Evolutionary conservation across 345 rosid genomes (phyloP).

Genomic region (Syzygium grande): DNA sequence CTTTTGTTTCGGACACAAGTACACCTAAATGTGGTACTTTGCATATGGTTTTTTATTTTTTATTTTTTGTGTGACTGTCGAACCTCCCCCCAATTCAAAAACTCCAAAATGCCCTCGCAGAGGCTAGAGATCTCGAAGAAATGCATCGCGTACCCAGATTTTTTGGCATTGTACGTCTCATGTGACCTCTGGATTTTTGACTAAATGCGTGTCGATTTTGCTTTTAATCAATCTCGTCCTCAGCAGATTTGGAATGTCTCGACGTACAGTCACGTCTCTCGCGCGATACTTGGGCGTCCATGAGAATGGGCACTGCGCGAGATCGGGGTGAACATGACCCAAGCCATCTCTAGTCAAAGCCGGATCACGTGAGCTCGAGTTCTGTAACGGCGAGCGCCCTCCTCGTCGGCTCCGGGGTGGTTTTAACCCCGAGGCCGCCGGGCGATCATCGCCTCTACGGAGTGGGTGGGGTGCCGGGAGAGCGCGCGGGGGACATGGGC

Average conservation of each 20-base stretch:
- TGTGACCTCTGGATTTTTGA: background rate
- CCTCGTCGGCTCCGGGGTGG: background rate
- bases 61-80: background rate
- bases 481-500: fast-evolving
- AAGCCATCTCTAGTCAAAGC: too few relatives aligned
- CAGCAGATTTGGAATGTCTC: background rate
- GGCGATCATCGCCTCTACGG: background rate
- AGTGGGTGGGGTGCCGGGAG: too few relatives aligned
- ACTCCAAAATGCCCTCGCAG: background rate
- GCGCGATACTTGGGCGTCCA: too few relatives aligned
- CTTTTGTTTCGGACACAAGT: background rate
- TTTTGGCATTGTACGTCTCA: background rate
- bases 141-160: background rate
- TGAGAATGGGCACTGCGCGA: too few relatives aligned
- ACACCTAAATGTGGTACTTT: background rate
- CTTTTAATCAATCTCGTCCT: background rate
- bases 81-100: background rate
- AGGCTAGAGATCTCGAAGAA: background rate
- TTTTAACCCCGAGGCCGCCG: fast-evolving
- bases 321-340: too few relatives aligned
- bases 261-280: fast-evolving
- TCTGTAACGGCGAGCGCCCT: background rate
- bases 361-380: background rate
- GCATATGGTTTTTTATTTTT: background rate
- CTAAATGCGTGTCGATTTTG: background rate